Base-by-base conservation (phyloP, 192 early-diverging fungal genomes). In the Anaeromyces robustus region DNA sequence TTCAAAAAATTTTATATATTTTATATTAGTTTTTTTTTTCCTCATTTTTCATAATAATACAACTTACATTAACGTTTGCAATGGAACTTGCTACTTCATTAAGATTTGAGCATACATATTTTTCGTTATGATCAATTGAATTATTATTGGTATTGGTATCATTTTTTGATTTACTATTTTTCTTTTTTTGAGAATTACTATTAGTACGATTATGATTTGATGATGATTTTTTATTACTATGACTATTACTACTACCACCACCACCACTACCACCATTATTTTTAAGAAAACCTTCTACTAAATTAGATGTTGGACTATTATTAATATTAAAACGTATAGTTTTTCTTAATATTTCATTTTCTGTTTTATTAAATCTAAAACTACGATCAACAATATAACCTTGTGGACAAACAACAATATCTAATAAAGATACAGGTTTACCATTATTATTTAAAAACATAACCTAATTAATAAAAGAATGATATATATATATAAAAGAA, bases 311-410 rank as follows among this genome's bases (percentile, higher is more conserved):
- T 2, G 43, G 43, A 26, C 29, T 80, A 41, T 59, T 77, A 77
- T 28, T 32, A 19, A 77, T 22, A 26, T 77, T 32, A 29, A 80
- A 80, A 30, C 29, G 30, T 29, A 80, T 30, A 5, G 79, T 80
- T 29, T 80, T 80, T 37, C 79, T n/a, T 22, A 77, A 29, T 18
- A 80, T 37, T 37, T 80, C 79, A 32, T 80, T 80, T 37, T 80
- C 79, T 22, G 79, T 77, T 29, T 80, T 80, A 26, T 80, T 77
- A 29, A 80, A 77, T 32, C 79, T 29, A 37, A 30, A 32, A 41
- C 41, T 77, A 29, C 79, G 79, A 37, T 80, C 79, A 26, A 80
- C 78, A 29, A 29, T 30, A 32, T 80, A 37, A n/a, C 78, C 29
- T 37, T 77, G 79, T 22, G 79, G 79, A 17, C 19, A 30, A 13